Percentiles rank a stretch among this genome's conserved stretches.
These are phyloP conservation scores for Globisporangium perplexum DNA, from an alignment of 352 stramenopile genomes.

Conservation along the genomic window DNA sequence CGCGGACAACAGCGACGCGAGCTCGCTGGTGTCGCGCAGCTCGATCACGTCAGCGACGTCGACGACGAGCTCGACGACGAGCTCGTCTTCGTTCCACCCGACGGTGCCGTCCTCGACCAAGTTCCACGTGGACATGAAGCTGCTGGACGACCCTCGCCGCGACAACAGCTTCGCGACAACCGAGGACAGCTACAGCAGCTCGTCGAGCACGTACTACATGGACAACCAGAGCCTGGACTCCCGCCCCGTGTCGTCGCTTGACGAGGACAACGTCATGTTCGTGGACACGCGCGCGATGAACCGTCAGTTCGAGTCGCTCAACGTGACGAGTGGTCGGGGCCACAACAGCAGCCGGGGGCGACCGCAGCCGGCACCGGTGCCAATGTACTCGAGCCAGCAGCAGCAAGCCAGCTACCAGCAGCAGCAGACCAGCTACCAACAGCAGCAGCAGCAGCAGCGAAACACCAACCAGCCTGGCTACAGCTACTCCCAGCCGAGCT, in stretches of 20 bases:
- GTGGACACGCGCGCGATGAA: constrained; percentile 35
- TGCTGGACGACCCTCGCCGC: constrained; percentile 23
- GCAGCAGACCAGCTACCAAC: not conserved
- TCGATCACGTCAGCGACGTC: constrained; percentile 11
- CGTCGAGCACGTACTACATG: constrained; percentile 5
- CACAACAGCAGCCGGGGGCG: not conserved
- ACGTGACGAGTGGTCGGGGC: not conserved
- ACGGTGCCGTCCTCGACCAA: constrained; percentile 6
- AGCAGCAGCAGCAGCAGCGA: constrained; percentile 4
- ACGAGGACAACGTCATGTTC: constrained; percentile 35
- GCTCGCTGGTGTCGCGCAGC: constrained; percentile 21
- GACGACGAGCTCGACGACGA: constrained; percentile 2
- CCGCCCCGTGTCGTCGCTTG: constrained; percentile 22
- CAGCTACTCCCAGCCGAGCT: not conserved
- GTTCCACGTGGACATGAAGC: constrained; percentile 38
- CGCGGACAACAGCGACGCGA: constrained; percentile 18
- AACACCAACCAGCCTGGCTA: constrained; percentile 1
- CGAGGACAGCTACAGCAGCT: constrained; percentile 33
- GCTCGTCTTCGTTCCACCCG: not conserved
- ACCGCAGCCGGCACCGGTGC: not conserved
- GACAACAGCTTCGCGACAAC: constrained; percentile 25
- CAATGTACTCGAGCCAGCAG: constrained; percentile 8
- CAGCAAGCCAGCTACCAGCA: not conserved
- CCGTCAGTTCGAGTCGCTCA: constrained; percentile 14
- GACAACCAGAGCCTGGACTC: constrained; percentile 21